These are phyloP conservation scores for Brachypodium distachyon DNA, from an alignment of 202 grass and related monocot genomes.

Conservation along the genomic window DNA sequence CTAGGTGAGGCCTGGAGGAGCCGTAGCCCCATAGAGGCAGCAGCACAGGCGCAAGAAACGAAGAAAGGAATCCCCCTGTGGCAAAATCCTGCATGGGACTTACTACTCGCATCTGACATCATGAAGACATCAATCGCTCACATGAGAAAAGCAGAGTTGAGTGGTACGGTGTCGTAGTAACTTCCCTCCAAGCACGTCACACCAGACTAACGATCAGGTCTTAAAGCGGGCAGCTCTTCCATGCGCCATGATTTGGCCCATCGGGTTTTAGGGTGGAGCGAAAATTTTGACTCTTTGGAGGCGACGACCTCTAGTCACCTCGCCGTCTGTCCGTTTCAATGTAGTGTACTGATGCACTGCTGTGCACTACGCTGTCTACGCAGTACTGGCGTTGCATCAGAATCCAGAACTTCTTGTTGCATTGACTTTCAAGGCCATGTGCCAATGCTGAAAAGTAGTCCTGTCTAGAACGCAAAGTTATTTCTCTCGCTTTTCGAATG, in stretches of 20 bases:
- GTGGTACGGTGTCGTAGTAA: neutral
- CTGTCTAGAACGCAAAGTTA: neutral
- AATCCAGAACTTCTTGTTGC: neutral
- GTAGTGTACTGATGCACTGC: neutral
- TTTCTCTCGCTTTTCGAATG: no score
- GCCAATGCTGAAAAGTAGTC: no score
- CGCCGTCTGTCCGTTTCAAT: neutral
- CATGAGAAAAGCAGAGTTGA: neutral
- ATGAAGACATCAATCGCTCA: slow-evolving; percentile 35
- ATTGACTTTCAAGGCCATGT: no score
- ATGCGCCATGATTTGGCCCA: slow-evolving; percentile 32
- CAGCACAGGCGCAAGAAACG: slow-evolving; percentile 1
- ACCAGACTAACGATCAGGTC: slow-evolving; percentile 11
- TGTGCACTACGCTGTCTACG: neutral
- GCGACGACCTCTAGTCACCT: neutral
- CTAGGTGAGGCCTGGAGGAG: neutral
- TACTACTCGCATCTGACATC: slow-evolving; percentile 21
- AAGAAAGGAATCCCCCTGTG: neutral
- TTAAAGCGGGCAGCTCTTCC: slow-evolving; percentile 12
- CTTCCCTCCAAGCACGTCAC: neutral
- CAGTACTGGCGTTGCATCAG: neutral
- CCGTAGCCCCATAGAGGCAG: neutral
- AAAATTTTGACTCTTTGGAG: neutral
- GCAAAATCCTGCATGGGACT: slow-evolving; percentile 26
- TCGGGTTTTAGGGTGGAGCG: neutral